phyloP scores from a whole-genome alignment of 441 rosid species.

The Isatis lusitanica region DNA sequence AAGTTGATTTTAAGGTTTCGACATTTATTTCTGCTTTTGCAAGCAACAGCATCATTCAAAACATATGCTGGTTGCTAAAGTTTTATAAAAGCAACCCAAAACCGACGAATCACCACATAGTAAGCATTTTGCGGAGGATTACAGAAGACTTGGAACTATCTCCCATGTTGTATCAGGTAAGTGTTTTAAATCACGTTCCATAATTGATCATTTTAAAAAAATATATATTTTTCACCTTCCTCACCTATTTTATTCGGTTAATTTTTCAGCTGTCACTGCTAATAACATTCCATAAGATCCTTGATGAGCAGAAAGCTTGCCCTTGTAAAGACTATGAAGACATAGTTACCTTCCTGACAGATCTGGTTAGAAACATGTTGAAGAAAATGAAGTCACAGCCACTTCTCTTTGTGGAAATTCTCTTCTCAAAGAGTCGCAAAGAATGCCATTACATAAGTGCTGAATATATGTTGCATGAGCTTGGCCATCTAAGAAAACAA shows the following conservation, averaged over 20 bases:
- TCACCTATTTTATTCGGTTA: slow-evolving; percentile 22
- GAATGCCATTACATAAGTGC: slow-evolving; percentile 90
- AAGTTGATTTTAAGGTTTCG: slow-evolving; percentile 94
- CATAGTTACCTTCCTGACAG: slow-evolving; percentile 68
- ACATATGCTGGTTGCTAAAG: slow-evolving; percentile 90
- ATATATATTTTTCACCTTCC: slow-evolving; percentile 4
- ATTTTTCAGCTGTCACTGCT: slow-evolving; percentile 81
- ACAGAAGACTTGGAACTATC: slow-evolving; percentile 85
- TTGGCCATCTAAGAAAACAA: slow-evolving; percentile 67
- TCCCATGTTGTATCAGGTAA: slow-evolving; percentile 98
- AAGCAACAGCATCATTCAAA: slow-evolving; percentile 75
- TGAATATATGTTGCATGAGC: slow-evolving; percentile 82
- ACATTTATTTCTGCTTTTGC: slow-evolving; percentile 79
- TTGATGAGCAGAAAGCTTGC: slow-evolving; percentile 74
- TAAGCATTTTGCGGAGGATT: slow-evolving; percentile 72
- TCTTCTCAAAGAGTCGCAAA: slow-evolving; percentile 83
- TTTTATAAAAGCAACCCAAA: slow-evolving; percentile 79
- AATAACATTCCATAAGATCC: slow-evolving; percentile 69
- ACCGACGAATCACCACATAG: slow-evolving; percentile 61
- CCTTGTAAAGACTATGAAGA: slow-evolving; percentile 63
- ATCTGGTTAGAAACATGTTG: slow-evolving; percentile 72
- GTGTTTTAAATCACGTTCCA: background rate
- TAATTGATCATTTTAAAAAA: background rate
- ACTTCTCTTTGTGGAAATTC: slow-evolving; percentile 91
- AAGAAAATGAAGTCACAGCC: slow-evolving; percentile 89